Evolutionary conservation across 106 monocot genomes (phyloP).

Genomic region (Allium fistulosum): DNA sequence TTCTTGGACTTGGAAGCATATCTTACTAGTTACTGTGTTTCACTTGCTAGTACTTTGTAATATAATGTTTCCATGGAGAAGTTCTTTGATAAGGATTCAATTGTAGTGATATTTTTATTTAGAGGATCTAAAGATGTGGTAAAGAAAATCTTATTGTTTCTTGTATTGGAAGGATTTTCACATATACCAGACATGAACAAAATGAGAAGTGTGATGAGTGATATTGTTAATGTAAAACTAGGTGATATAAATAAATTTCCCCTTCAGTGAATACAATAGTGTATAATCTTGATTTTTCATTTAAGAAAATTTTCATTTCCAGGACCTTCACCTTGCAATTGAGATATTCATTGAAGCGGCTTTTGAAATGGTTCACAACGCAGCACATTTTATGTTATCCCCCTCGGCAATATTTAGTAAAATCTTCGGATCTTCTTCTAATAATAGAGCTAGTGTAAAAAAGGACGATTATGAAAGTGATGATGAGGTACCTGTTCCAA

Average conservation of each 20-base stretch:
- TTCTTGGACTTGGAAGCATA: too few species aligned
- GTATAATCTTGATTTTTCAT: conserved; percentile 8
- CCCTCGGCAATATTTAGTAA: conserved; percentile 53
- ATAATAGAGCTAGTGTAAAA: conserved; percentile 4
- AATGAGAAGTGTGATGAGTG: too few species aligned
- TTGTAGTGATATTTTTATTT: too few species aligned
- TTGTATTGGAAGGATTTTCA: too few species aligned
- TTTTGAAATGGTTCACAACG: conserved; percentile 80
- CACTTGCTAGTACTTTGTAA: too few species aligned
- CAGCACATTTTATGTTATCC: conserved; percentile 71
- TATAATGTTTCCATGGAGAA: too few species aligned
- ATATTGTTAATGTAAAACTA: too few species aligned
- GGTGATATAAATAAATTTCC: neutral
- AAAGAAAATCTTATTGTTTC: too few species aligned
- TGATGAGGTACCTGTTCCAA: conserved; percentile 38
- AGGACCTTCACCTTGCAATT: conserved; percentile 95
- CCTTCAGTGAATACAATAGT: neutral
- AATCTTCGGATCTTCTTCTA: conserved; percentile 43
- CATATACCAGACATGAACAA: too few species aligned
- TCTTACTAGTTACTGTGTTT: too few species aligned
- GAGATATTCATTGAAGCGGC: conserved; percentile 88
- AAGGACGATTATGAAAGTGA: conserved; percentile 6
- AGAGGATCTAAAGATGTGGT: too few species aligned
- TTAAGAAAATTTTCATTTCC: conserved; percentile 6
- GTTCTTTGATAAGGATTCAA: too few species aligned